Conservation (phyloP, 441 rosid genomes). For the Euphorbia schlechtendalii region DNA sequence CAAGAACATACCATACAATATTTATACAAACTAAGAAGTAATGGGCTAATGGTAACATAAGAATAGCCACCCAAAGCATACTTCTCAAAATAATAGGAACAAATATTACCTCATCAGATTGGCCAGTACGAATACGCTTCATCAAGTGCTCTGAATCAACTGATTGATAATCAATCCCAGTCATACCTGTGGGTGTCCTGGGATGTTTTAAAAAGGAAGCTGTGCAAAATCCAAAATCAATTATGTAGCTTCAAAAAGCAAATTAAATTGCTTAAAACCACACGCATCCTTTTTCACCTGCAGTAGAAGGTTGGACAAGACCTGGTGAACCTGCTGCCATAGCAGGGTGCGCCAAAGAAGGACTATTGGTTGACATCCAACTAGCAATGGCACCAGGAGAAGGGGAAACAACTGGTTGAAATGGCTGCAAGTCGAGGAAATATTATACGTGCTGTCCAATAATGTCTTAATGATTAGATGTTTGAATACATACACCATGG, state of each 20-base stretch:
- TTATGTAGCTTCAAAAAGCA: constrained; percentile 9
- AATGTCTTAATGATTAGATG: constrained; percentile 2
- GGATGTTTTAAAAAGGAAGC: constrained; percentile 61
- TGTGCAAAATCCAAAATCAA: constrained; percentile 17
- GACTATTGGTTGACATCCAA: constrained; percentile 48
- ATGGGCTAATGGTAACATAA: neutral
- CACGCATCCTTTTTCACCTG: constrained; percentile 25
- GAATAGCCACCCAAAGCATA: neutral
- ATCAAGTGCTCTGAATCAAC: constrained; percentile 69
- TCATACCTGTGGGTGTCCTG: constrained; percentile 50
- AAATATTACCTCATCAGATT: constrained; percentile 66
- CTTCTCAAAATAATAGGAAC: neutral
- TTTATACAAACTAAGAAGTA: neutral
- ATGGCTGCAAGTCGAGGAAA: constrained; percentile 36
- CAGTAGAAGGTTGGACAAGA: constrained; percentile 39
- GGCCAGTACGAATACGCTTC: constrained; percentile 64
- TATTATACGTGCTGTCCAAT: constrained; percentile 7
- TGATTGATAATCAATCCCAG: constrained; percentile 62
- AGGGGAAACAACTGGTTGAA: constrained; percentile 50
- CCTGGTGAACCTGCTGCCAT: constrained; percentile 42
- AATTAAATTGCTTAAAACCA: neutral
- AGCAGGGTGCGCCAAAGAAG: constrained; percentile 46
- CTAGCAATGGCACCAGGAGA: constrained; percentile 48
- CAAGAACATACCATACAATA: neutral
- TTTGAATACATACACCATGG: constrained; percentile 40